Percentiles rank a stretch among this genome's conserved stretches.
phyloP scores from a whole-genome alignment of 192 early-diverging fungal species.

The Backusella tarrabulga region DNA sequence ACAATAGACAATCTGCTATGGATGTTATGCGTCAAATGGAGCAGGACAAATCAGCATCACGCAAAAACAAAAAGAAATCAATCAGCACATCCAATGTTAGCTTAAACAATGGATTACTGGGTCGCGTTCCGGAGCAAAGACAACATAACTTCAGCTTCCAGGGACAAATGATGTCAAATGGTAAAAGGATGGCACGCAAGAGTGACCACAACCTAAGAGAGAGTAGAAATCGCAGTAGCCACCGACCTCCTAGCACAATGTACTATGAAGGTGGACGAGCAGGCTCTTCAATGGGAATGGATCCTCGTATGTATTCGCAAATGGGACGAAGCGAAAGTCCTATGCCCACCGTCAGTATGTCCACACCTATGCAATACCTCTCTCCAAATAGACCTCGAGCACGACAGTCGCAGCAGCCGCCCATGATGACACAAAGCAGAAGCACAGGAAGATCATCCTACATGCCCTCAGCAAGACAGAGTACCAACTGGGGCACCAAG shows the following conservation, averaged over 20 bases:
- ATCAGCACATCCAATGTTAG: constrained; percentile 20
- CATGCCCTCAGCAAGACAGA: not conserved
- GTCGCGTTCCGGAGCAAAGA: constrained; percentile 22
- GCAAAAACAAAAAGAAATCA: constrained; percentile 22
- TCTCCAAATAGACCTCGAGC: not conserved
- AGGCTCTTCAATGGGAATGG: not conserved
- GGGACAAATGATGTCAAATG: not conserved
- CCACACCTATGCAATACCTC: constrained; percentile 3
- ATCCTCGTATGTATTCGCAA: constrained; percentile 5
- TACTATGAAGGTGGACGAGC: not conserved
- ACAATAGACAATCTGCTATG: constrained; percentile 25
- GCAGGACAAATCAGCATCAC: constrained; percentile 22
- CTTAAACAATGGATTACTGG: constrained; percentile 26
- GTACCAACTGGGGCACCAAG: not conserved
- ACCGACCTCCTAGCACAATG: not conserved
- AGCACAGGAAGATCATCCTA: not conserved
- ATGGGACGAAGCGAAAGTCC: constrained; percentile 23
- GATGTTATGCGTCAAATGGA: constrained; percentile 31
- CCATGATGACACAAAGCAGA: not conserved
- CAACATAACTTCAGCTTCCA: constrained; percentile 32
- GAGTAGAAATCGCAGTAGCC: not conserved
- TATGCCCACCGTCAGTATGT: not conserved
- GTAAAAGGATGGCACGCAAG: not conserved
- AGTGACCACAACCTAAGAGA: not conserved
- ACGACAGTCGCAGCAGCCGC: not conserved